phyloP scores from a whole-genome alignment of 306 rosid genomes.

The Castanospermum australe region DNA sequence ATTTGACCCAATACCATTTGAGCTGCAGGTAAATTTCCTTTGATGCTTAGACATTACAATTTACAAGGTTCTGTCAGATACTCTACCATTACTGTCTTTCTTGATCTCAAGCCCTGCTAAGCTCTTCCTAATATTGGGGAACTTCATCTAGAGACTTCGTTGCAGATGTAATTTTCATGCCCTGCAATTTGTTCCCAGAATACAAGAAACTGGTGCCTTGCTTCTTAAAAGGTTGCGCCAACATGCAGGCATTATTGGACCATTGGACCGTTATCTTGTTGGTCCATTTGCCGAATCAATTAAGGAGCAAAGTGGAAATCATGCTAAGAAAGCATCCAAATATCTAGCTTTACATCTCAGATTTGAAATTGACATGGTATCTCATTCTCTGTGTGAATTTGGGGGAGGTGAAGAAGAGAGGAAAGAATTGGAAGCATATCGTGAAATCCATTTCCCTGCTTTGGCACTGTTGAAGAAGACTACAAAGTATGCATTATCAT shows the following conservation, averaged over 20 bases:
- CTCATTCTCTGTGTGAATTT: slow-evolving; percentile 96
- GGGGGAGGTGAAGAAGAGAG: slow-evolving; percentile 95
- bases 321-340: slow-evolving; percentile 63
- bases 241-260: slow-evolving; percentile 54
- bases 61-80: slow-evolving; percentile 10
- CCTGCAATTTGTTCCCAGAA: slow-evolving; percentile 87
- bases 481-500: slow-evolving; percentile 55
- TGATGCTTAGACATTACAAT: slow-evolving; percentile 19
- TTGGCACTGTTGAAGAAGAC: slow-evolving; percentile 64
- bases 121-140: slow-evolving; percentile 78
- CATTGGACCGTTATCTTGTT: slow-evolving; percentile 65
- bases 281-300: slow-evolving; percentile 61
- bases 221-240: slow-evolving; percentile 87
- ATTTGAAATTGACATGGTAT: slow-evolving; percentile 97
- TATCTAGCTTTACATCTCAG: slow-evolving; percentile 94
- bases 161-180: slow-evolving; percentile 99
- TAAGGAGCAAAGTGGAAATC: slow-evolving; percentile 36
- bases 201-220: slow-evolving; percentile 88
- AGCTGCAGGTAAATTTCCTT: slow-evolving; percentile 73
- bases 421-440: slow-evolving; percentile 83
- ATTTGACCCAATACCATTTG: slow-evolving; percentile 85
- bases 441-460: slow-evolving; percentile 92
- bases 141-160: slow-evolving; percentile 97
- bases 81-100: slow-evolving; percentile 2
- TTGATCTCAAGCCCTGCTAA: slow-evolving; percentile 34